Evolutionary conservation across 805 yeast genomes (phyloP).

Genomic region (Myxozyma sirexii): DNA sequence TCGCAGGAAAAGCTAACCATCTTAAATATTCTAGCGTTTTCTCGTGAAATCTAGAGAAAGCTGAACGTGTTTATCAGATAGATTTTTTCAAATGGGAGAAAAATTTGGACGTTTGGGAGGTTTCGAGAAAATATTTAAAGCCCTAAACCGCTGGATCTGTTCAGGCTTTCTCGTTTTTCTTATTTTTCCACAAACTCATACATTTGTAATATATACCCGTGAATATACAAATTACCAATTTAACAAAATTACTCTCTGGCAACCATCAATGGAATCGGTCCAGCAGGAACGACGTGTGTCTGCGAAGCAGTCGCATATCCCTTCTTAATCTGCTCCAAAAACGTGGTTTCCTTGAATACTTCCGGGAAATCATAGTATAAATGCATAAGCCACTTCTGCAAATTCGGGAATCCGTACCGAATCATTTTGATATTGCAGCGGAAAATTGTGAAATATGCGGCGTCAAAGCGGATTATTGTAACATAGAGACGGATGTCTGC

Average conservation of each 20-base stretch:
- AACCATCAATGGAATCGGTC: conserved; percentile 77
- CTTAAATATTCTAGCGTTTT: background rate
- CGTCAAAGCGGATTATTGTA: conserved; percentile 87
- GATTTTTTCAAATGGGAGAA: too few relatives aligned
- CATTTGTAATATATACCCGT: background rate
- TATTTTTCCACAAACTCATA: too few relatives aligned
- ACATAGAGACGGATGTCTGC: conserved; percentile 86
- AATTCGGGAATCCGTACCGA: conserved; percentile 72
- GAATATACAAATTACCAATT: background rate
- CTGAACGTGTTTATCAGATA: too few relatives aligned
- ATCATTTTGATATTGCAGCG: conserved; percentile 85
- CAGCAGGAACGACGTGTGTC: conserved; percentile 75
- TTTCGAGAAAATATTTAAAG: background rate
- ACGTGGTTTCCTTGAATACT: conserved; percentile 74
- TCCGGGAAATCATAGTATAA: conserved; percentile 78
- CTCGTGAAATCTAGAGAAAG: background rate
- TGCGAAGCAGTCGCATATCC: conserved; percentile 71
- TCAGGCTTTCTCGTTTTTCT: background rate
- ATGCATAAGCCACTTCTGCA: conserved; percentile 78
- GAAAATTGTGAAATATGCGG: conserved; percentile 92
- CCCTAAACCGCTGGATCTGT: conserved; percentile 3
- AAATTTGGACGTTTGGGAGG: background rate
- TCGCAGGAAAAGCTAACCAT: conserved; percentile 54
- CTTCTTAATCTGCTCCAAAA: conserved; percentile 83
- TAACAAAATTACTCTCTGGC: conserved; percentile 39